These are phyloP conservation scores for Ziziphus jujuba DNA, from an alignment of 306 rosid species.

Conservation along the genomic window DNA sequence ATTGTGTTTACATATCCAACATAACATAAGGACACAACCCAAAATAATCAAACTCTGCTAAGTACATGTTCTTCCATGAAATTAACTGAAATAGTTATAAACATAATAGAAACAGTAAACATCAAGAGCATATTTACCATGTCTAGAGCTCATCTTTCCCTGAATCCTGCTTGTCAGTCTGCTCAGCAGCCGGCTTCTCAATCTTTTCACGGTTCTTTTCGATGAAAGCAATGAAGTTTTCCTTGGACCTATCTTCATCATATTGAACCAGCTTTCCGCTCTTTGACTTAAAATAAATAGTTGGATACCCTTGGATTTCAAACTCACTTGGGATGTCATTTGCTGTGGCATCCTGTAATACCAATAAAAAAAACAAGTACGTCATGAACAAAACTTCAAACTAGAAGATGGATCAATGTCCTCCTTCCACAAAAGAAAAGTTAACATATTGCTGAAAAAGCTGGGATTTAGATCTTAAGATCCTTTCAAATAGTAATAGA, in stretches of 20 bases:
- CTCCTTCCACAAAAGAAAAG: not conserved
- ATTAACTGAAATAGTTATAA: too few species aligned
- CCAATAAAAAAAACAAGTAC: not conserved
- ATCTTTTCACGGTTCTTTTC: conserved; percentile 68
- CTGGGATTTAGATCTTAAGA: not conserved
- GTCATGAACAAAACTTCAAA: not conserved
- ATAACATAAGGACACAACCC: too few species aligned
- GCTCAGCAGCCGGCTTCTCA: conserved; percentile 16
- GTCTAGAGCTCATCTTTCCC: conserved; percentile 80
- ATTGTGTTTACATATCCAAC: too few species aligned
- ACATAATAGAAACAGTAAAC: not conserved
- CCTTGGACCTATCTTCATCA: conserved; percentile 74
- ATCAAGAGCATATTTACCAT: conserved; percentile 33
- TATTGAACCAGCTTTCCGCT: conserved; percentile 59
- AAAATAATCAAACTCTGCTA: not conserved
- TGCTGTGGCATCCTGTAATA: conserved; percentile 79
- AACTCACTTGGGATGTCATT: conserved; percentile 72
- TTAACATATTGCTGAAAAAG: not conserved
- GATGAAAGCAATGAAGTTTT: conserved; percentile 62
- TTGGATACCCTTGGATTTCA: conserved; percentile 83
- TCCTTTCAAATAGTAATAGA: not conserved
- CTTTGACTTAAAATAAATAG: conserved; percentile 68
- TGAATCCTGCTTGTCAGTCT: conserved; percentile 38
- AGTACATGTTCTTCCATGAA: not conserved
- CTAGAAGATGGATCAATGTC: not conserved